Evolutionary conservation across 192 early-diverging fungal species (phyloP).

Genomic region (Lobosporangium transversale): DNA sequence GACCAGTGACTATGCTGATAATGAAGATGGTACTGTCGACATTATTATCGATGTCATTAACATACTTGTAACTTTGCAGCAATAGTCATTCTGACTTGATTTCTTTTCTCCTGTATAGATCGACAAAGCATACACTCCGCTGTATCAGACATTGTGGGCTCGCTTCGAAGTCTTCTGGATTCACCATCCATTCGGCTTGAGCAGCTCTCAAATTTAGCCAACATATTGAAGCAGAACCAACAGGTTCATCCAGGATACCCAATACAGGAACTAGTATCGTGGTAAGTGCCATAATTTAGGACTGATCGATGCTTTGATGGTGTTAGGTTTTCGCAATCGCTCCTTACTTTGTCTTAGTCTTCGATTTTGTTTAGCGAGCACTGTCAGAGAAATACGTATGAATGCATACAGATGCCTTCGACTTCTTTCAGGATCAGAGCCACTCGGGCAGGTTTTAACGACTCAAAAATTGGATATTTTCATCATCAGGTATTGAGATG

Average conservation of each 20-base stretch:
- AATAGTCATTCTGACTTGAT: too few species aligned
- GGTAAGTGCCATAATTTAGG: slow-evolving; percentile 7
- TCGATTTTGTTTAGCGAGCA: slow-evolving; percentile 58
- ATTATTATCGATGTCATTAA: background rate
- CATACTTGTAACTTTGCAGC: too few species aligned
- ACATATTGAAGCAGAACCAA: slow-evolving; percentile 44
- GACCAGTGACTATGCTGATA: slow-evolving; percentile 49
- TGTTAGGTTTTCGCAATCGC: too few species aligned
- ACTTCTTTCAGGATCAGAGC: slow-evolving; percentile 59
- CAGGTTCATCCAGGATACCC: slow-evolving; percentile 45
- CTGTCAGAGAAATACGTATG: slow-evolving; percentile 68
- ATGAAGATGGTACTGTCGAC: slow-evolving; percentile 38
- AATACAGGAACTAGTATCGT: slow-evolving; percentile 37
- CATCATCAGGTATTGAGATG: slow-evolving; percentile 77
- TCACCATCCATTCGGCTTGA: slow-evolving; percentile 37
- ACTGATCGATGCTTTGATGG: background rate
- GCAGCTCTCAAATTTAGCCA: slow-evolving; percentile 33
- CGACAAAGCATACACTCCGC: slow-evolving; percentile 47
- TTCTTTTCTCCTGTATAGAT: slow-evolving; percentile 4
- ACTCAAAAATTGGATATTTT: slow-evolving; percentile 74
- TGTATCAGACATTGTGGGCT: slow-evolving; percentile 29
- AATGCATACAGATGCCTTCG: slow-evolving; percentile 70
- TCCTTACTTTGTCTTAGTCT: too few species aligned
- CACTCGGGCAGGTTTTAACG: slow-evolving; percentile 58
- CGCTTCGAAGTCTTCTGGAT: slow-evolving; percentile 30